Conservation (phyloP, 2,329 filamentous ascomycete genomes). For the Hymenoscyphus fraxineus region DNA sequence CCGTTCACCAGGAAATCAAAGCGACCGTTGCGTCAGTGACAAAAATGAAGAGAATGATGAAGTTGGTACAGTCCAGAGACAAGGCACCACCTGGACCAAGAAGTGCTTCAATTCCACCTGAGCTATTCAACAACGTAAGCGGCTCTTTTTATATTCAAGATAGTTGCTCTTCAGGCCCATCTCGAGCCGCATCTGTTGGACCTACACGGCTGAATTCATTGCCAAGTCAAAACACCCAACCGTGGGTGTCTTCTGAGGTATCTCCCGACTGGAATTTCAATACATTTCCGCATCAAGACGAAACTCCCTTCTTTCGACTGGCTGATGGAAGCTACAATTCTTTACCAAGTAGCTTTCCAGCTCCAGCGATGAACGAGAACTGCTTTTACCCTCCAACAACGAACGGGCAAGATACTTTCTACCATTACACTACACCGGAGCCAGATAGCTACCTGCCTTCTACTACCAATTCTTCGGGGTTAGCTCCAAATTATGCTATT, state of each 20-base stretch:
- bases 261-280: conserved; percentile 9
- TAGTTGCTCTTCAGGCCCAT: conserved; percentile 4
- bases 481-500: neutral
- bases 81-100: conserved; percentile 9
- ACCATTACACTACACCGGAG: conserved; percentile 11
- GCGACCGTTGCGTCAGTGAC: conserved; percentile 12
- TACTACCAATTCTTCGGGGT: too few species aligned
- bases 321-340: neutral
- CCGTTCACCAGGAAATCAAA: conserved; percentile 13
- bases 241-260: conserved; percentile 3
- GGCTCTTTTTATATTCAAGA: conserved; percentile 6
- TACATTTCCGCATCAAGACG: conserved; percentile 1
- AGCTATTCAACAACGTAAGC: conserved; percentile 4
- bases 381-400: conserved; percentile 1
- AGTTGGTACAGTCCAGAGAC: conserved; percentile 12
- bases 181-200: conserved; percentile 8
- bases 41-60: conserved; percentile 15
- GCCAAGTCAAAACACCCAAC: conserved; percentile 3
- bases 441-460: conserved; percentile 6
- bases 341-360: neutral
- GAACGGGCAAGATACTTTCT: neutral
- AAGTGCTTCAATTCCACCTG: conserved; percentile 10
- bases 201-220: neutral
- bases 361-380: conserved; percentile 2
- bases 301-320: neutral